These are phyloP conservation scores for Coriolopsis trogii DNA, from an alignment of 1,284 basidiomycete genomes.

Conservation along the genomic window DNA sequence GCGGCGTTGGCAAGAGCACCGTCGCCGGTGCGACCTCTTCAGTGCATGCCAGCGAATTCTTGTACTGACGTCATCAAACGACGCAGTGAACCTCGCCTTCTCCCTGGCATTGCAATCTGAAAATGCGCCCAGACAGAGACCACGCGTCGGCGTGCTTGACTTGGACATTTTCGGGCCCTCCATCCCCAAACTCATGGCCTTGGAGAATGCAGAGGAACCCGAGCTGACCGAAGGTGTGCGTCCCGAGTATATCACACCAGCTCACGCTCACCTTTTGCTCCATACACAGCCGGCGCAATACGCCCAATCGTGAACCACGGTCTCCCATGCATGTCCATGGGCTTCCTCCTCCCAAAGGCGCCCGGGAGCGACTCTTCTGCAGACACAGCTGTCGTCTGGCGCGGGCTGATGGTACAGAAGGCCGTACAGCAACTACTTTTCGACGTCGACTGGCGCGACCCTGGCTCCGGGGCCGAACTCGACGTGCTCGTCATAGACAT, in stretches of 20 bases:
- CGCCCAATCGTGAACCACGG: slow-evolving; percentile 90
- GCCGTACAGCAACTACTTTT: slow-evolving; percentile 97
- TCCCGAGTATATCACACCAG: too few relatives aligned
- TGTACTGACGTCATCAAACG: background rate
- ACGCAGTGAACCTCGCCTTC: slow-evolving; percentile 85
- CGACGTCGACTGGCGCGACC: slow-evolving; percentile 88
- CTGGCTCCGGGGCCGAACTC: slow-evolving; percentile 47
- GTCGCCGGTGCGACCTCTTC: slow-evolving; percentile 69
- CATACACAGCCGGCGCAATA: slow-evolving; percentile 70
- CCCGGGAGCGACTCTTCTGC: slow-evolving; percentile 46
- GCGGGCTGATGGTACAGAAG: slow-evolving; percentile 99
- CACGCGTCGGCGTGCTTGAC: slow-evolving; percentile 87
- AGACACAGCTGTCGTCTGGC: slow-evolving; percentile 90
- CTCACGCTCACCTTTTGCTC: background rate
- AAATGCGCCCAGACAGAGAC: slow-evolving; percentile 34
- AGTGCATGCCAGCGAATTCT: background rate
- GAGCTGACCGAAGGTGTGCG: slow-evolving; percentile 62
- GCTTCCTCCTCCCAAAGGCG: slow-evolving; percentile 71
- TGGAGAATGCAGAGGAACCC: slow-evolving; percentile 83
- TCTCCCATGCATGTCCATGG: slow-evolving; percentile 96
- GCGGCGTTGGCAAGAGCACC: slow-evolving; percentile 97
- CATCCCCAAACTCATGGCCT: slow-evolving; percentile 93
- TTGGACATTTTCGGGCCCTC: slow-evolving; percentile 97
- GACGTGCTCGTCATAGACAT: slow-evolving; percentile 95
- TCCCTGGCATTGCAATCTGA: slow-evolving; percentile 58